phyloP scores from a whole-genome alignment of 2,329 filamentous ascomycete genomes.

The Cladosporium sp. region DNA sequence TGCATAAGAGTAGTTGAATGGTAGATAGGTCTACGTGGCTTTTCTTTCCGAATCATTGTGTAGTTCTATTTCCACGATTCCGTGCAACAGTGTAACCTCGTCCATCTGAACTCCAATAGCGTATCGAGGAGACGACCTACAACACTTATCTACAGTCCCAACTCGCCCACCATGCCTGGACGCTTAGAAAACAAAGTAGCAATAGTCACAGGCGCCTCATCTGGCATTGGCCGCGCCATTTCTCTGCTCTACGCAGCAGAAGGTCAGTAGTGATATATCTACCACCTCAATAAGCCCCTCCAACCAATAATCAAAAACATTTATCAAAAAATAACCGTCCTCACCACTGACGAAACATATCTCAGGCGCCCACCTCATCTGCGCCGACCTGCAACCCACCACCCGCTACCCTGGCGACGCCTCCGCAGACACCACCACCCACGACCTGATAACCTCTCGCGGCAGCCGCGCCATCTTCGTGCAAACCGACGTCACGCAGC shows the following conservation, averaged over 20 bases:
- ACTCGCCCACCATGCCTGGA: constrained; percentile 12
- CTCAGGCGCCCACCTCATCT: constrained; percentile 37
- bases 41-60: too few species aligned
- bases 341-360: constrained; percentile 42
- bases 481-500: constrained; percentile 31
- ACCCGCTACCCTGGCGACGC: constrained; percentile 15
- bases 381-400: constrained; percentile 25
- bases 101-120: too few species aligned
- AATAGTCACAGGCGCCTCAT: constrained; percentile 81
- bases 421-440: constrained; percentile 26
- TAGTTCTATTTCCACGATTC: too few species aligned
- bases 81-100: too few species aligned
- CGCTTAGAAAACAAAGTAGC: constrained; percentile 72
- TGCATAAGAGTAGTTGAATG: too few species aligned
- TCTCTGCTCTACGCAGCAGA: constrained; percentile 73
- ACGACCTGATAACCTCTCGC: constrained; percentile 28
- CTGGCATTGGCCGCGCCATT: constrained; percentile 82
- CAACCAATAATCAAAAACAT: too few species aligned
- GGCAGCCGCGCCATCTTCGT: constrained; percentile 35
- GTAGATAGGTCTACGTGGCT: too few species aligned
- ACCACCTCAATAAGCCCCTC: constrained; percentile 44
- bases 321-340: too few species aligned
- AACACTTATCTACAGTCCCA: too few species aligned
- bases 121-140: too few species aligned
- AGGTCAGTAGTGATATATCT: constrained; percentile 39